Evolutionary conservation across 2,329 filamentous ascomycete genomes (phyloP).

Genomic region (Trichoderma asperellum): DNA sequence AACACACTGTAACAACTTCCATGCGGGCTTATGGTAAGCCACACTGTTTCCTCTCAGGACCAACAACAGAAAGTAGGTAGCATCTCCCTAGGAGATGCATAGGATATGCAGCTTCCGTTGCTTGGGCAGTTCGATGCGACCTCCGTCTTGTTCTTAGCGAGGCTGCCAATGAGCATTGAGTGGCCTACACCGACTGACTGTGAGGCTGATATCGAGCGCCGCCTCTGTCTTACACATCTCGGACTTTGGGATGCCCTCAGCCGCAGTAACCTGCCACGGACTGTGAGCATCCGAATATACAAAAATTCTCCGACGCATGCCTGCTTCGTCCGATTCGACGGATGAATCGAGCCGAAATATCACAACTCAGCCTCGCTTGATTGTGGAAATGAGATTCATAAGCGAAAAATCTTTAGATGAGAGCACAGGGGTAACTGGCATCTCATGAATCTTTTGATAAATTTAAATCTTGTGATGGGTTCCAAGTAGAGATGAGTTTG

Average conservation of each 20-base stretch:
- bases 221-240: conserved; percentile 7
- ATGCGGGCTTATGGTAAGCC: neutral
- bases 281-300: conserved; percentile 3
- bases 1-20: neutral
- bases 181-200: neutral
- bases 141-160: neutral
- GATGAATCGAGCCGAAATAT: conserved; percentile 12
- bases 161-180: neutral
- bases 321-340: conserved; percentile 17
- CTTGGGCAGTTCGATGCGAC: neutral
- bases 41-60: neutral
- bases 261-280: conserved; percentile 5
- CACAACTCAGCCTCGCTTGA: neutral
- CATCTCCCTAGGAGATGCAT: neutral
- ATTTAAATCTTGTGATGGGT: neutral
- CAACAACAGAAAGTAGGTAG: neutral
- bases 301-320: conserved; percentile 30
- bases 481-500: neutral
- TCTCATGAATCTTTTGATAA: neutral
- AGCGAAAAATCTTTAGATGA: neutral
- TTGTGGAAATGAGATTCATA: conserved; percentile 13
- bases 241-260: conserved; percentile 11
- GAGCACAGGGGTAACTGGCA: neutral
- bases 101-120: neutral
- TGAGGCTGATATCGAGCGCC: neutral